phyloP scores from a whole-genome alignment of 352 stramenopile genomes.

The Phytophthora fragariae region DNA sequence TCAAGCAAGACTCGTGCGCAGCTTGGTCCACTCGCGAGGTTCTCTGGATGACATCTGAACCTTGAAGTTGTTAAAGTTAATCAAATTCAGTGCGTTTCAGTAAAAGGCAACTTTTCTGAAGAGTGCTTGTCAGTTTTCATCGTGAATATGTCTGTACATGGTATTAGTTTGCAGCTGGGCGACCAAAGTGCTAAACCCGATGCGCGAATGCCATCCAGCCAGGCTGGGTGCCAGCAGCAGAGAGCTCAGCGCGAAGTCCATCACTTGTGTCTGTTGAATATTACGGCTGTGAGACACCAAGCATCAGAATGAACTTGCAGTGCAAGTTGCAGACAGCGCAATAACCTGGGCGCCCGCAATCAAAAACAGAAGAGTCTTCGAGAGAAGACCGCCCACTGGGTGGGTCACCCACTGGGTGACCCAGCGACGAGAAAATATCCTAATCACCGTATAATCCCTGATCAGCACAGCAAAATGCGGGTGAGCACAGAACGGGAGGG shows the following conservation, averaged over 20 bases:
- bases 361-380: neutral
- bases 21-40: no score
- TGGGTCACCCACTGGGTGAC: no score
- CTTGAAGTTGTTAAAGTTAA: neutral
- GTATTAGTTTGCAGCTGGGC: neutral
- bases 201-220: neutral
- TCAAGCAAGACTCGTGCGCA: no score
- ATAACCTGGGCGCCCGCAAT: neutral
- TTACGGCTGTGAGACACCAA: neutral
- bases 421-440: no score
- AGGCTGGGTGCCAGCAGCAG: neutral
- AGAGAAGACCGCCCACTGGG: no score
- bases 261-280: neutral
- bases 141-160: neutral
- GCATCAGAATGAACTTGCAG: conserved; percentile 1
- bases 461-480: no score
- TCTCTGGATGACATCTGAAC: neutral
- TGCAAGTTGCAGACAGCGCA: conserved; percentile 9
- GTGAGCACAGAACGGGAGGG: no score
- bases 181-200: neutral
- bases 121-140: neutral
- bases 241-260: neutral
- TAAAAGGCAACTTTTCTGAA: neutral
- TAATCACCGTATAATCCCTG: no score
- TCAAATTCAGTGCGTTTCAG: neutral